Percentiles rank a stretch among this genome's conserved stretches.
Evolutionary conservation across 306 rosid species (phyloP).

Genomic region (Hippophae gyantsensis): DNA sequence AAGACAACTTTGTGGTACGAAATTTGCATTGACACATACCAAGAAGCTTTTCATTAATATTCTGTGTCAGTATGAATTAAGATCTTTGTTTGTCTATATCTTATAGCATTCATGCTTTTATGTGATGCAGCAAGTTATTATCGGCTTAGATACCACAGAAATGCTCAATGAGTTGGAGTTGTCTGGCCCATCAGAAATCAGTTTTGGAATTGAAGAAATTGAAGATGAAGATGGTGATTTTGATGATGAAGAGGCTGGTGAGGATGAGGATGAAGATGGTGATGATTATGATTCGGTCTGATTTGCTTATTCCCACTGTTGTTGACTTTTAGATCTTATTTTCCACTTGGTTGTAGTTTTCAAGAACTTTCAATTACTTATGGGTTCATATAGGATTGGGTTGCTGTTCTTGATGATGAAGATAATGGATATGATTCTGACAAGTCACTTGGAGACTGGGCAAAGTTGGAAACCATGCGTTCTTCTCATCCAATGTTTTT

Average conservation of each 20-base stretch:
- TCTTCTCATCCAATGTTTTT: conserved; percentile 86
- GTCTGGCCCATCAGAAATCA: conserved; percentile 72
- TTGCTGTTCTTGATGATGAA: conserved; percentile 61
- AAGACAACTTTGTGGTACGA: conserved; percentile 85
- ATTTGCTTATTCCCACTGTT: neutral
- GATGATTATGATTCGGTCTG: conserved; percentile 55
- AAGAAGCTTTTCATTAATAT: neutral
- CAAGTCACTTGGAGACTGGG: conserved; percentile 79
- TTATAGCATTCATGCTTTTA: conserved; percentile 12
- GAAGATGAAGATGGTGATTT: conserved; percentile 57
- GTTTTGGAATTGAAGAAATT: conserved; percentile 77
- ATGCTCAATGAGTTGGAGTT: conserved; percentile 77
- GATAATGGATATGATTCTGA: conserved; percentile 54
- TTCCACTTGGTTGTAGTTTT: conserved; percentile 6
- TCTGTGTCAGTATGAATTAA: neutral
- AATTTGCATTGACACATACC: conserved; percentile 3
- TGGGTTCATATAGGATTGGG: conserved; percentile 74
- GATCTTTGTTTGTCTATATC: neutral
- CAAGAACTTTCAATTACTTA: conserved; percentile 12
- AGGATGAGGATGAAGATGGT: conserved; percentile 34
- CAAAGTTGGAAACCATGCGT: conserved; percentile 75
- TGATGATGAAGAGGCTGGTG: conserved; percentile 43
- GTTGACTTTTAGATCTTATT: neutral
- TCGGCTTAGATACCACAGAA: conserved; percentile 81
- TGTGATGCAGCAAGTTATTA: conserved; percentile 78